These are phyloP conservation scores for Paraconiothyrium brasiliense DNA, from an alignment of 2,329 filamentous ascomycete species.

Conservation along the genomic window DNA sequence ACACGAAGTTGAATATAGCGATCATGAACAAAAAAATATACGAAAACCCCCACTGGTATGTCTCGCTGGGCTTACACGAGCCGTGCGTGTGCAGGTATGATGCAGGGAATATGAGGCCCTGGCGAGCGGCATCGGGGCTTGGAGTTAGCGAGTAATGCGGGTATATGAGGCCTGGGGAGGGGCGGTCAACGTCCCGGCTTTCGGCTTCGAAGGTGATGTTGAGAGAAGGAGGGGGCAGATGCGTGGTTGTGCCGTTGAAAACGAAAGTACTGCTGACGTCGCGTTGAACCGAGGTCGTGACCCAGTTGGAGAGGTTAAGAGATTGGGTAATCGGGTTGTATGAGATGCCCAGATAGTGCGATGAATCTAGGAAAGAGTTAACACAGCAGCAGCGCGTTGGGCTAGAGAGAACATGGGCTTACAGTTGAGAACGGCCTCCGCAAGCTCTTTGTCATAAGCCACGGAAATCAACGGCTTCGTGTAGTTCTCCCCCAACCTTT, in stretches of 20 bases:
- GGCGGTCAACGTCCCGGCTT: constrained; percentile 1
- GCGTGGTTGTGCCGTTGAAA: constrained; percentile 10
- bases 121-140: constrained; percentile 15
- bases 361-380: neutral
- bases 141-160: constrained; percentile 19
- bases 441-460: constrained; percentile 20
- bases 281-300: neutral
- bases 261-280: constrained; percentile 4
- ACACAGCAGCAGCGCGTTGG: neutral
- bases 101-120: constrained; percentile 28
- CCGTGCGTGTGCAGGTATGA: constrained; percentile 33
- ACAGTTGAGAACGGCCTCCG: constrained; percentile 28
- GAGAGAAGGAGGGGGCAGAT: constrained; percentile 25
- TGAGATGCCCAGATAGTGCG: neutral
- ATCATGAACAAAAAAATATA: constrained; percentile 50
- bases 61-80: constrained; percentile 43
- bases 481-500: constrained; percentile 28
- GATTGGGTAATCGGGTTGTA: neutral
- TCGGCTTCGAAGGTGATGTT: constrained; percentile 25
- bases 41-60: constrained; percentile 48
- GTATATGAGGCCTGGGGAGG: constrained; percentile 8
- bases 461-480: constrained; percentile 25
- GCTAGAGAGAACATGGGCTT: neutral
- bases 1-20: constrained; percentile 45
- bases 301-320: neutral